Base-by-base conservation (phyloP, 2,329 filamentous ascomycete species). In the Trichoderma asperellum region DNA sequence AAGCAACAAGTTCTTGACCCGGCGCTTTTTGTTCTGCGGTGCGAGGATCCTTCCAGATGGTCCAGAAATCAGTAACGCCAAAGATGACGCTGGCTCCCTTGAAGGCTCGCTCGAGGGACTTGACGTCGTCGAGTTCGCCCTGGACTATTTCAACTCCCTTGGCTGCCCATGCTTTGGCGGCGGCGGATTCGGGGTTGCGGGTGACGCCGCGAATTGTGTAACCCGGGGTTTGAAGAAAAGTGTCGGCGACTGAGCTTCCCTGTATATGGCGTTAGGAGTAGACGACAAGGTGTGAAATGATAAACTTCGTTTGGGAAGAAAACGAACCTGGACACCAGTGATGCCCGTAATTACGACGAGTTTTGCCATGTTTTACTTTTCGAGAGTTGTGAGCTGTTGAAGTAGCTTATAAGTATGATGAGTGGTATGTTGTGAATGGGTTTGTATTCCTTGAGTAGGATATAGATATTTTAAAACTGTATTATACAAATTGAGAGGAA, bases 11-110 rank as follows among this genome's bases (percentile, higher is more conserved):
- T n/a, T 75, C 74, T 0, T 76, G 68, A 0, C 70, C 72, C 6
- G 74, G 68, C 2, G 81, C 82, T 65, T 78, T 78, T 21, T 76
- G 73, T 12, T 47, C 59, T 12, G 81, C 79, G 68, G 78, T 81
- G 70, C 83, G 82, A 0, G 81, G 78, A 2, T 81, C 77, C 73
- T 81, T 81, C 12, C 68, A 72, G 0, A 73, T n/a, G n/a, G 69
- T 72, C 72, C 73, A 76, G 60, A 73, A 78, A 70, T 79, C 75
- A 18, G 73, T 79, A 6, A 78, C 74, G 0, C 72, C 73, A 49
- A 77, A 79, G 52, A 79, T 71, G n/a, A 73, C 73, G 12, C 72
- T 27, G 34, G 73, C 72, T 18, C 73, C 75, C 14, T 70, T 40
- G 27, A 78, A 73, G 0, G 76, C 76, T 0, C 68, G 27, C 5